Conservation (phyloP, 805 yeast species). For the Hanseniaspora vineae region DNA sequence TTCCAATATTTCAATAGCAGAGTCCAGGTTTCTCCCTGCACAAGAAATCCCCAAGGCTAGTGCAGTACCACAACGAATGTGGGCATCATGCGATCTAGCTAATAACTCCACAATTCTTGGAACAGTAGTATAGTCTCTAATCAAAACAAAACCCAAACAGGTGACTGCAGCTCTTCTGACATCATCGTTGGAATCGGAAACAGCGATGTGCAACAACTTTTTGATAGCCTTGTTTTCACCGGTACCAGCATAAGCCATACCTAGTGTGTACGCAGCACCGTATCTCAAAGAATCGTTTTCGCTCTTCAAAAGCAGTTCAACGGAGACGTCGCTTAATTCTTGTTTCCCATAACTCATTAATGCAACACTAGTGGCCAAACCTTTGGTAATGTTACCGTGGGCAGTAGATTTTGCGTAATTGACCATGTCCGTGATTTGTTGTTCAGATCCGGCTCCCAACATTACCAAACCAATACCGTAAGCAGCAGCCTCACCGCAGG, state of each 20-base stretch:
- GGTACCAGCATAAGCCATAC: constrained; percentile 94
- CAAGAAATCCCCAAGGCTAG: constrained; percentile 94
- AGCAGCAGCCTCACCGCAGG: constrained; percentile 94
- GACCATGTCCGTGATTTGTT: constrained; percentile 65
- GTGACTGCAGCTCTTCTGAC: constrained; percentile 94
- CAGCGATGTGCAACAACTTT: constrained; percentile 81
- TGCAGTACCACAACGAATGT: constrained; percentile 96
- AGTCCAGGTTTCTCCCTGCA: constrained; percentile 82
- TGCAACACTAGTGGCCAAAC: constrained; percentile 84
- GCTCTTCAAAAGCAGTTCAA: constrained; percentile 48
- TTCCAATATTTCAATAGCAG: constrained; percentile 85
- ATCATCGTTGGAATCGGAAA: constrained; percentile 90
- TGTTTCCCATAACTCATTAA: constrained; percentile 77
- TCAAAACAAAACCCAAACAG: constrained; percentile 78
- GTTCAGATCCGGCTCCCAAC: constrained; percentile 77
- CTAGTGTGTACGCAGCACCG: constrained; percentile 92
- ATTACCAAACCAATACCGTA: constrained; percentile 90
- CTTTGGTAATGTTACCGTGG: constrained; percentile 90
- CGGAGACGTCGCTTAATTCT: constrained; percentile 58
- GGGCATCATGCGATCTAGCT: constrained; percentile 92
- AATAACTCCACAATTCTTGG: constrained; percentile 90
- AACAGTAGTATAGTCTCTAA: constrained; percentile 84
- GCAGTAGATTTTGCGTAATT: constrained; percentile 89
- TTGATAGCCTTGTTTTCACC: constrained; percentile 82
- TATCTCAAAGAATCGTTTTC: constrained; percentile 81